Base-by-base conservation (phyloP, 805 yeast species). In the Hanseniaspora lindneri region DNA sequence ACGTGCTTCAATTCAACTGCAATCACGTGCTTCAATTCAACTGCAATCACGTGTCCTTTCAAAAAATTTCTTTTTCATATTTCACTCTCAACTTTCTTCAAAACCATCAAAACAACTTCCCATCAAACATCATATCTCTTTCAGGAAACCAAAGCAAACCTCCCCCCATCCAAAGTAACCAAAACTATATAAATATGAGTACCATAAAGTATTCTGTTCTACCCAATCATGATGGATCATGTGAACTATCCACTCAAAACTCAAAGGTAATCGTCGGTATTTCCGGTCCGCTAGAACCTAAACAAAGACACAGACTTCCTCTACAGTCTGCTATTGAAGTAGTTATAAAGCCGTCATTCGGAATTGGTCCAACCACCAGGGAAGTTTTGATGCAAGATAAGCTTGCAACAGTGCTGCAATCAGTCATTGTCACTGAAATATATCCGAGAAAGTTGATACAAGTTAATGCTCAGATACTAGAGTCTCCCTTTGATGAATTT, bases 211-310 rank as follows among this genome's bases (percentile, higher is more conserved):
- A 29, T 21, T 43, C 52, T 3, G 36, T 49, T 8, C n/a, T 49
- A 29, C 25, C 21, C 4, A 44, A 77, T 53, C 89, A 80, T 2
- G 95, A 86, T 61, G 96, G 96, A 1, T 83, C 94, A 1, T 79
- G 89, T 1, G 73, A 73, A 21, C 68, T 79, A 50, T 60, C 65
- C 14, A 60, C 66, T n/a, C 76, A 73, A 1, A 61, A 62, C 16
- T 75, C 82, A 1, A 74, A 74, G 50, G 78, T 83, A 2, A 64
- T 88, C 2, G 76, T 80, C 37, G 78, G 95, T 0, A 88, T 89
- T 1, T 74, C 88, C 1, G 98, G 98, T 0, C 98, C 98, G 0
- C 73, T 89, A 27, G 96, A 89, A 58, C 79, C 85, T 10, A 81
- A 80, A 60, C 64, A 76, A 13, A 74, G 89, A 55, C 95, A 87